Evolutionary conservation across 2,329 filamentous ascomycete species (phyloP).

Genomic region (Orbilia ellipsospora): DNA sequence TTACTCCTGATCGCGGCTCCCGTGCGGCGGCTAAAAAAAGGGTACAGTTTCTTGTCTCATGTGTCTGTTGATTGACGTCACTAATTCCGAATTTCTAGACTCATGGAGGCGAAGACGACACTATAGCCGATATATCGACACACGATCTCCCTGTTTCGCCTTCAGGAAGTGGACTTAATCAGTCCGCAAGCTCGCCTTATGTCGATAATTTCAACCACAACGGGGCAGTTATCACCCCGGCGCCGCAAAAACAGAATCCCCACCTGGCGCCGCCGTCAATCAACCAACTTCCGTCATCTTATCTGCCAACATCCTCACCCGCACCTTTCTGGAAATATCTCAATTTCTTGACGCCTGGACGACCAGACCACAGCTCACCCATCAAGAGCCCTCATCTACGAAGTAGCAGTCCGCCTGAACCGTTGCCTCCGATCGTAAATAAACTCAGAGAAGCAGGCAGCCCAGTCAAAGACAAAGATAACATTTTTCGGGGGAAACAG

Average conservation of each 20-base stretch:
- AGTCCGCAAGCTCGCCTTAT: constrained; percentile 40
- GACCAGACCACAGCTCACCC: constrained; percentile 57
- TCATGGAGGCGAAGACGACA: constrained; percentile 55
- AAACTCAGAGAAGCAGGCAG: constrained; percentile 45
- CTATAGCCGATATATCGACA: constrained; percentile 12
- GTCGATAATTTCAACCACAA: constrained; percentile 53
- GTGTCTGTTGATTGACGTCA: constrained; percentile 57
- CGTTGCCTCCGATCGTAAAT: constrained; percentile 39
- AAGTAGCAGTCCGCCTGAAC: constrained; percentile 56
- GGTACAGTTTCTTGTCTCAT: constrained; percentile 55
- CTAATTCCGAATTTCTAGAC: constrained; percentile 57
- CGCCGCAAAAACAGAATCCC: constrained; percentile 78
- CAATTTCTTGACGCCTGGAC: constrained; percentile 67
- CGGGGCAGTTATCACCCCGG: constrained; percentile 70
- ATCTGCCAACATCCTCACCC: constrained; percentile 85
- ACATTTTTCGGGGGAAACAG: constrained; percentile 48
- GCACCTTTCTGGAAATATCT: constrained; percentile 91
- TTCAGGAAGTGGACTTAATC: constrained; percentile 29
- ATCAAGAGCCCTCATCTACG: constrained; percentile 56
- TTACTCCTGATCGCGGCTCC: constrained; percentile 68
- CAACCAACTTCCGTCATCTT: constrained; percentile 81
- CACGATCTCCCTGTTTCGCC: constrained; percentile 55
- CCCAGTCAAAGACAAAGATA: constrained; percentile 48
- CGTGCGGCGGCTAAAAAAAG: constrained; percentile 57
- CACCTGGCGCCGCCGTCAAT: constrained; percentile 82